Conservation (phyloP, 768 basidiomycete species). For the Royoungia palumana region DNA sequence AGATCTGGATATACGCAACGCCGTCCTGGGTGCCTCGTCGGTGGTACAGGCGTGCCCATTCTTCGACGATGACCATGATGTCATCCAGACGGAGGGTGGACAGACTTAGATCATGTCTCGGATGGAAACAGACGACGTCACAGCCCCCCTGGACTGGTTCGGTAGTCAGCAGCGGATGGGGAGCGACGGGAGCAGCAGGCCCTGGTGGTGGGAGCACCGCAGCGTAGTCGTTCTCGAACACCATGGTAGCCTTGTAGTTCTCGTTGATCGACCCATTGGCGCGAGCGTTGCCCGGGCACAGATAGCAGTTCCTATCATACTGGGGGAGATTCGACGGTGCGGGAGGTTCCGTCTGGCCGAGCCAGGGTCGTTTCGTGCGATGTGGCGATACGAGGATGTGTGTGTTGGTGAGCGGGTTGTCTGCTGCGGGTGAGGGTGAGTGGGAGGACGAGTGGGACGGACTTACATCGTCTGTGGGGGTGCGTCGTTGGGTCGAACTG, state of each 20-base stretch:
- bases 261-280: conserved; percentile 71
- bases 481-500: conserved; percentile 59
- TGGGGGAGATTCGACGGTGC: conserved; percentile 49
- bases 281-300: conserved; percentile 83
- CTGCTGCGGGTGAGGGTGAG: conserved; percentile 36
- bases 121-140: conserved; percentile 86
- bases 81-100: conserved; percentile 58
- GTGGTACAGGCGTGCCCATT: conserved; percentile 69
- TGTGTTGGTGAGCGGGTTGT: conserved; percentile 76
- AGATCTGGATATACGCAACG: conserved; percentile 82
- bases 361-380: conserved; percentile 88
- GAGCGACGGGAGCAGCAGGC: conserved; percentile 47
- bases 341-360: conserved; percentile 76
- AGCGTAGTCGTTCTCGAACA: conserved; percentile 82
- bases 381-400: conserved; percentile 86
- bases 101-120: conserved; percentile 80
- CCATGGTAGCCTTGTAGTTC: conserved; percentile 59
- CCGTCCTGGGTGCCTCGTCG: conserved; percentile 59
- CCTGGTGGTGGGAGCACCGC: conserved; percentile 67
- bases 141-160: conserved; percentile 80
- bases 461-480: conserved; percentile 69
- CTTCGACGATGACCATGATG: conserved; percentile 61
- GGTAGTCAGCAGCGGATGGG: conserved; percentile 59
- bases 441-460: neutral
- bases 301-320: conserved; percentile 75